Conservation (phyloP, 192 early-diverging fungal species). For the Kickxella alabastrina region DNA sequence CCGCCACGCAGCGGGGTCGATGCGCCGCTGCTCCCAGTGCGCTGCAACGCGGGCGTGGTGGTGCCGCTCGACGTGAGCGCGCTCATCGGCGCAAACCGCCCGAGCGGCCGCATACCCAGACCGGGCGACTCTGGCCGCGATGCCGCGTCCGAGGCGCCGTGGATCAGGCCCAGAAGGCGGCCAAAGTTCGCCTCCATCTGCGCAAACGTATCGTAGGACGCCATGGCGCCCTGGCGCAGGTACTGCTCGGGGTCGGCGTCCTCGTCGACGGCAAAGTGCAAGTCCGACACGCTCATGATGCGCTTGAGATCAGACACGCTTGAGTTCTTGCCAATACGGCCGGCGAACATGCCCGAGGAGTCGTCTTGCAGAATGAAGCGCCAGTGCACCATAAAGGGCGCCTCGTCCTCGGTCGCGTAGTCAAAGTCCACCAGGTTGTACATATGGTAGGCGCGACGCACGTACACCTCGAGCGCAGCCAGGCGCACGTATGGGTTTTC, state of each 20-base stretch:
- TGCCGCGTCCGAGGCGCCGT: conserved; percentile 31
- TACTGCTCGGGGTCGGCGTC: conserved; percentile 61
- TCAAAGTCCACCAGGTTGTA: conserved; percentile 89
- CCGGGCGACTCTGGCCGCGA: conserved; percentile 50
- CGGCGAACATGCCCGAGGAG: conserved; percentile 48
- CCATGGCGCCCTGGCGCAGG: conserved; percentile 83
- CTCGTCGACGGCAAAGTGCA: conserved; percentile 72
- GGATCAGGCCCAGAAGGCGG: conserved; percentile 61
- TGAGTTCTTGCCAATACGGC: conserved; percentile 24
- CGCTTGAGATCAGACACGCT: conserved; percentile 56
- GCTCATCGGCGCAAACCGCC: conserved; percentile 45
- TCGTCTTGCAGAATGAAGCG: conserved; percentile 68
- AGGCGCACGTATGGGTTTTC: conserved; percentile 68
- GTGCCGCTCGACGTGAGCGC: conserved; percentile 18
- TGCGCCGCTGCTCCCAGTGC: conserved; percentile 17
- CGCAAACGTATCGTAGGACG: conserved; percentile 63
- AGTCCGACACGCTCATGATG: conserved; percentile 75
- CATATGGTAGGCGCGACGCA: conserved; percentile 94
- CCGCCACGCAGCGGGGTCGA: conserved; percentile 12
- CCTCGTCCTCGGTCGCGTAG: conserved; percentile 58
- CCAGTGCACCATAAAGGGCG: conserved; percentile 72
- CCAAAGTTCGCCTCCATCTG: conserved; percentile 66
- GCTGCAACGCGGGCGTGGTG: conserved; percentile 1
- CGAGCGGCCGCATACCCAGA: conserved; percentile 26
- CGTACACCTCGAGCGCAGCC: conserved; percentile 93